A percentile compares a stretch with the other conserved stretches of the same genome.
Conservation (phyloP, 306 rosid genomes). For the Castanea mollissima region DNA sequence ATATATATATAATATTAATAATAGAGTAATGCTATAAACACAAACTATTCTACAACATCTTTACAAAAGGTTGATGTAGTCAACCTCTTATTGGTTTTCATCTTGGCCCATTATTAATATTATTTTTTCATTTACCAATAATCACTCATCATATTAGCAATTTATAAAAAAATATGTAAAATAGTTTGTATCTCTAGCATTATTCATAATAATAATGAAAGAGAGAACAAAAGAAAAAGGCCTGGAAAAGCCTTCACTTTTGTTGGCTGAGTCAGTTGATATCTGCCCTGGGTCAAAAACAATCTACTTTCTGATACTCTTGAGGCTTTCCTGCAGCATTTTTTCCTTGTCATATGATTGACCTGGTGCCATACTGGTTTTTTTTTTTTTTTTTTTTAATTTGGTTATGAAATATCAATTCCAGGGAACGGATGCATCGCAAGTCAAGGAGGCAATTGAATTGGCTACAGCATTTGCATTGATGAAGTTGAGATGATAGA, state of each 20-base stretch:
- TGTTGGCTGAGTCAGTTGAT: neutral
- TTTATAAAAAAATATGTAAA: no score
- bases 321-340: neutral
- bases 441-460: constrained; percentile 65
- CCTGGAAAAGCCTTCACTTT: neutral
- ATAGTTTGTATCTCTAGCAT: no score
- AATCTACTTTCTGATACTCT: neutral
- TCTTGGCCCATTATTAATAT: no score
- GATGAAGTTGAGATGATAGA: constrained; percentile 51
- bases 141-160: no score
- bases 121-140: no score
- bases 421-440: constrained; percentile 91
- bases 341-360: neutral
- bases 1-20: no score
- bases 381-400: no score
- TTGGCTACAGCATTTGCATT: constrained; percentile 70
- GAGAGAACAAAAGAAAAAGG: neutral
- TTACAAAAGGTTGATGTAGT: no score
- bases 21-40: no score
- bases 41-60: no score
- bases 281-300: neutral
- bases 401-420: neutral
- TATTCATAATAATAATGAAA: neutral
- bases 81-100: no score
- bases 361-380: neutral